phyloP scores from a whole-genome alignment of 2,329 filamentous ascomycete genomes.

The Mariannaea sp. region DNA sequence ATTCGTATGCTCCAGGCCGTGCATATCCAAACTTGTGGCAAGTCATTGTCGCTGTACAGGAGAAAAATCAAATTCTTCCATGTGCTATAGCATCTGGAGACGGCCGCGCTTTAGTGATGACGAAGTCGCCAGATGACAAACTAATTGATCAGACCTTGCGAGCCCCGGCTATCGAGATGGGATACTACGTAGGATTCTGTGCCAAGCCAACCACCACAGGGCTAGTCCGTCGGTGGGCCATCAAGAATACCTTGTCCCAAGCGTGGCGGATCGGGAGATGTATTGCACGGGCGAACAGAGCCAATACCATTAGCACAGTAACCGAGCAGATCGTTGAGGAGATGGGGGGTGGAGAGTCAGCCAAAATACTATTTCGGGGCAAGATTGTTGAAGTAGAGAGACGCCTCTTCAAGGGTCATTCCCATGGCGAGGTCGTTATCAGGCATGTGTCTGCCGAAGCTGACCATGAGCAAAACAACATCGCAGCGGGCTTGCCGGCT shows the following conservation, averaged over 20 bases:
- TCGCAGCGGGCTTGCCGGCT: too few species aligned
- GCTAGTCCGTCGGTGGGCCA: conserved; percentile 41
- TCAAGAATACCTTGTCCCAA: conserved; percentile 45
- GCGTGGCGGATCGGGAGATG: conserved; percentile 55
- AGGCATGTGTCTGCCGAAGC: conserved; percentile 39
- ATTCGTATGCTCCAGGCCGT: neutral
- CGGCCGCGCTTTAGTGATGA: conserved; percentile 17
- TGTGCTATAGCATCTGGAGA: conserved; percentile 24
- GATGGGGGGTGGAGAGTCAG: conserved; percentile 42
- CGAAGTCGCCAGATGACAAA: conserved; percentile 36
- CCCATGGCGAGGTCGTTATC: conserved; percentile 48
- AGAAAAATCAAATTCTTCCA: conserved; percentile 44
- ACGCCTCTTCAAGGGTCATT: conserved; percentile 51
- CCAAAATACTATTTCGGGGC: conserved; percentile 34
- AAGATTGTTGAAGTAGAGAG: conserved; percentile 41
- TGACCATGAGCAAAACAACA: too few species aligned
- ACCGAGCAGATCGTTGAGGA: conserved; percentile 44
- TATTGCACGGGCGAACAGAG: conserved; percentile 36
- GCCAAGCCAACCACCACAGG: conserved; percentile 41
- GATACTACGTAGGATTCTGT: conserved; percentile 39
- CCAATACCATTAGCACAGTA: conserved; percentile 47
- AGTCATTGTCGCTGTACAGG: conserved; percentile 35
- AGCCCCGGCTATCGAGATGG: conserved; percentile 33
- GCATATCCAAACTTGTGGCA: conserved; percentile 39
- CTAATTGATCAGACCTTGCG: conserved; percentile 21